Evolutionary conservation across 768 basidiomycete genomes (phyloP).

Genomic region (Flagelloscypha sp.): DNA sequence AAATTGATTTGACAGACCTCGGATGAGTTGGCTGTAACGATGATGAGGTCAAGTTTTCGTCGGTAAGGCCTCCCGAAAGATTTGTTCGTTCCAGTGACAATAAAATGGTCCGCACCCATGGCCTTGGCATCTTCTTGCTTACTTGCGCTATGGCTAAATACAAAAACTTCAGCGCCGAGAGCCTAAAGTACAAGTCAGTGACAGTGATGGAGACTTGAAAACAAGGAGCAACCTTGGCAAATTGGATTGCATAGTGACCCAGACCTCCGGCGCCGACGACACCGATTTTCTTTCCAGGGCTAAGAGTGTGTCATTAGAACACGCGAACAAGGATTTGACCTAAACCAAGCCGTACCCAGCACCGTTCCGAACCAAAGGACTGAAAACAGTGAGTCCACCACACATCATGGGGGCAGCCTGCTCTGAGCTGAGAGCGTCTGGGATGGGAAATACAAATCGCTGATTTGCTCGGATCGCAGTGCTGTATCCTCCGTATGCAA

Average conservation of each 20-base stretch:
- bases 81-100: conserved; percentile 33
- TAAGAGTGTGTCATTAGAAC: too few species aligned
- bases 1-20: not conserved
- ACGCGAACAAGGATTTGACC: too few species aligned
- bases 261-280: conserved; percentile 60
- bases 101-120: conserved; percentile 48
- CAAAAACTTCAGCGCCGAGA: conserved; percentile 49
- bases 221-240: too few species aligned
- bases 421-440: conserved; percentile 40
- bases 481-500: conserved; percentile 41
- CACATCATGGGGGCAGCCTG: conserved; percentile 59
- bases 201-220: too few species aligned
- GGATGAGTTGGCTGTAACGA: conserved; percentile 20
- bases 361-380: conserved; percentile 47
- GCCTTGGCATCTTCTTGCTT: conserved; percentile 50
- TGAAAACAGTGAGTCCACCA: conserved; percentile 54
- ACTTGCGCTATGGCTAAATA: conserved; percentile 44
- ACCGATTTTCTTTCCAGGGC: conserved; percentile 58
- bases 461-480: conserved; percentile 38
- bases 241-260: conserved; percentile 30
- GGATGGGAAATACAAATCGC: conserved; percentile 53
- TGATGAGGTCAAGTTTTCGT: conserved; percentile 43
- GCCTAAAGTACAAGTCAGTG: conserved; percentile 19
- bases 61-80: conserved; percentile 27
- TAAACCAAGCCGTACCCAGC: conserved; percentile 24